Conservation (phyloP, 2,329 filamentous ascomycete species). For the Neonectria magnoliae region DNA sequence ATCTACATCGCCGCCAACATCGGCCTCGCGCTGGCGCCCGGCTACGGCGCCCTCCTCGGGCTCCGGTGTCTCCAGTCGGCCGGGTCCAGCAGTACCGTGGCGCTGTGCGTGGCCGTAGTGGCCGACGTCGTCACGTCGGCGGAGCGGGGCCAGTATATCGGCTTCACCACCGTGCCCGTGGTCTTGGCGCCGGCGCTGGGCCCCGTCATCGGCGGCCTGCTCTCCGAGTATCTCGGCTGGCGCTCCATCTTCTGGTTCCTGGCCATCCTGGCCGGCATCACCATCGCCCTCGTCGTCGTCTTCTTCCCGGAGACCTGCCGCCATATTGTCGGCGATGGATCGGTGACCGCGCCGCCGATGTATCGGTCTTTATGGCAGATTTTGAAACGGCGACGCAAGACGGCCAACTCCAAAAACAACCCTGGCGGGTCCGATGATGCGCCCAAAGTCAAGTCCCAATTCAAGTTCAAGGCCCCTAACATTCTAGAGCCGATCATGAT, state of each 20-base stretch:
- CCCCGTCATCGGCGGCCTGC: slow-evolving; percentile 67
- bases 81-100: slow-evolving; percentile 68
- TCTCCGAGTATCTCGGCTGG: slow-evolving; percentile 68
- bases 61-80: slow-evolving; percentile 66
- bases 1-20: slow-evolving; percentile 65
- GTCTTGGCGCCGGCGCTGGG: slow-evolving; percentile 61
- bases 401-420: slow-evolving; percentile 1
- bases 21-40: slow-evolving; percentile 60
- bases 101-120: slow-evolving; percentile 67
- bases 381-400: slow-evolving; percentile 34
- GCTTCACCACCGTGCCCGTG: slow-evolving; percentile 58
- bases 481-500: slow-evolving; percentile 53
- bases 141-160: slow-evolving; percentile 70
- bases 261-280: slow-evolving; percentile 55
- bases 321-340: slow-evolving; percentile 63
- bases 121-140: slow-evolving; percentile 70
- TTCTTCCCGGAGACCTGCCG: slow-evolving; percentile 66
- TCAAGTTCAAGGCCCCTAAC: slow-evolving; percentile 53
- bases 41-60: slow-evolving; percentile 61
- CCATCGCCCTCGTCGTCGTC: slow-evolving; percentile 54
- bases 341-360: slow-evolving; percentile 51
- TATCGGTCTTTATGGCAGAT: slow-evolving; percentile 50
- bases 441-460: slow-evolving; percentile 32
- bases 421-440: slow-evolving; percentile 26
- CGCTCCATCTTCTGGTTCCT: slow-evolving; percentile 71